Base-by-base conservation (phyloP, 352 stramenopile species). In the Blastocystis sp. region DNA sequence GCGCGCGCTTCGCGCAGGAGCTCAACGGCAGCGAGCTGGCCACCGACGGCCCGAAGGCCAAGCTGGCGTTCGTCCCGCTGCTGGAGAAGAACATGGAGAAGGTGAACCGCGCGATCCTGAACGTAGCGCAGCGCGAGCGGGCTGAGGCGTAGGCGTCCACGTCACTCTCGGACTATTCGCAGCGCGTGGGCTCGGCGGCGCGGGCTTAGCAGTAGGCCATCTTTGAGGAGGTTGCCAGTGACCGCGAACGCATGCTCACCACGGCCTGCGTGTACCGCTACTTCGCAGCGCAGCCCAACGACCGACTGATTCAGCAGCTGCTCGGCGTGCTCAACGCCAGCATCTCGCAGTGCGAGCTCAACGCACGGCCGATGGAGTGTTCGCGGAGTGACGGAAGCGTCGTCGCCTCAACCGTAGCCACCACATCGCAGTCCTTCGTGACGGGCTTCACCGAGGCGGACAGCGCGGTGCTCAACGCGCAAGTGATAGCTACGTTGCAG, bases 241-340 rank as follows among this genome's bases (percentile, higher is more conserved):
- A 56, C 48, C 48, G 14, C 5, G 5, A 56, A 0, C 48, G 48
- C 48, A 56, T 56, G 48, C 48, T 56, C 48, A 56, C 48, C 48
- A 7, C 14, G 48, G 48, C 14, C 5, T 17, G 14, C 14, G 48
- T 14, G 5, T 56, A 17, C 48, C 48, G 48, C 5, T 14, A 56
- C 48, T 56, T 56, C 48, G 5, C 48, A 14, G 14, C 14, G 5
- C 48, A 56, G 48, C 48, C 48, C 48, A 81, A 38, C 38, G 48
- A 23, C 11, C 17, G 21, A 2, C 21, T 43, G 3, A 38, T 53
- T 5, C 1, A 81, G 0, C 28, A 48, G n/a, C 45, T 43, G 14
- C 21, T 66, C 34, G 70, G 70, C 21, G 14, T 81, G 19, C 70
- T 81, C 34, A 81, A 81, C 43, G 10, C 70, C 3, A 62, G 43